Evolutionary conservation across 2,329 filamentous ascomycete species (phyloP).

Genomic region (Pseudonectria foliicola): DNA sequence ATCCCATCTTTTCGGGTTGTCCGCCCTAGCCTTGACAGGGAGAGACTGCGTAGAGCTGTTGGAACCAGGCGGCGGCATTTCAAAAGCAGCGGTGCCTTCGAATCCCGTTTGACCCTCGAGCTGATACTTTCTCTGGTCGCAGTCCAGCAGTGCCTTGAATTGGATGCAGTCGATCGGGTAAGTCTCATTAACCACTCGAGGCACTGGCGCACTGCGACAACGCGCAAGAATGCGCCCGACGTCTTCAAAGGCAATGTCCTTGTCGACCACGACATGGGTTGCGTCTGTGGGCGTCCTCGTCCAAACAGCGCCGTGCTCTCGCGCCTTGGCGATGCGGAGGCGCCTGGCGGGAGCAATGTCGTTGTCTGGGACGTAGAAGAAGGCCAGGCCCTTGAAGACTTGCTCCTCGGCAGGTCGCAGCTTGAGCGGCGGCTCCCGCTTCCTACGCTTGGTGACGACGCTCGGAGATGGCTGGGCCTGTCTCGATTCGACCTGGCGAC

Average conservation of each 20-base stretch:
- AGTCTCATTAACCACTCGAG: constrained; percentile 56
- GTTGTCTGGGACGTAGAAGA: constrained; percentile 78
- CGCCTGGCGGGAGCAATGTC: constrained; percentile 61
- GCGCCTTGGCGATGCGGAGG: constrained; percentile 65
- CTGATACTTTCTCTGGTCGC: constrained; percentile 50
- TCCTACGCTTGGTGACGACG: constrained; percentile 36
- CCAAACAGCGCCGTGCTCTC: constrained; percentile 70
- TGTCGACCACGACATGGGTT: constrained; percentile 78
- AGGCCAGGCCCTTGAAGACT: constrained; percentile 54
- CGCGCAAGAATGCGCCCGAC: constrained; percentile 43
- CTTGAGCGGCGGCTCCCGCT: constrained; percentile 34
- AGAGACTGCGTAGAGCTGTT: constrained; percentile 31
- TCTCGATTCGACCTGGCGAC: constrained; percentile 1
- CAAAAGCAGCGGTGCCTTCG: not conserved
- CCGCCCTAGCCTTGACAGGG: constrained; percentile 40
- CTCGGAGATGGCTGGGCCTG: constrained; percentile 20
- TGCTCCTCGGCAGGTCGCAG: constrained; percentile 44
- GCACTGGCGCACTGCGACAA: constrained; percentile 16
- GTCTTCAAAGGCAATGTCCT: constrained; percentile 54
- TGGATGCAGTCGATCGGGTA: constrained; percentile 64
- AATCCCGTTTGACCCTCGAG: constrained; percentile 41
- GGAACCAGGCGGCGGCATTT: constrained; percentile 5
- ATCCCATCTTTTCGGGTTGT: constrained; percentile 30
- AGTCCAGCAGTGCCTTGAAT: constrained; percentile 51
- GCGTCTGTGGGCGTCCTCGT: constrained; percentile 50